Conservation (phyloP, 208 protist species). For the Leptomonas pyrrhocoris region DNA sequence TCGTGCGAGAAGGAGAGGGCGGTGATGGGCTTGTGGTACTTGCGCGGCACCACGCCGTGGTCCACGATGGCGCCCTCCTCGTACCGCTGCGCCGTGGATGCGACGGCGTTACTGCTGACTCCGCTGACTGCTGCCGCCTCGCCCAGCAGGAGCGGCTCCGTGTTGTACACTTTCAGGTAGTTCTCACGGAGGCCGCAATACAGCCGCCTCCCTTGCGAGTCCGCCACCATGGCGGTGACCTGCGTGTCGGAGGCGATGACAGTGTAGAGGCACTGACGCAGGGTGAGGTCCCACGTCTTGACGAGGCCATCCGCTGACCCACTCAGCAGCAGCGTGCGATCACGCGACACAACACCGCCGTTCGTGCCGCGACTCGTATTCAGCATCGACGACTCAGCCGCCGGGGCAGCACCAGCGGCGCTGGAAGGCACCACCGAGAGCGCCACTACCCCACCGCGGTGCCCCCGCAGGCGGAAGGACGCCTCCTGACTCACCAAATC, state of each 20-base stretch:
- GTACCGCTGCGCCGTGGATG: background rate
- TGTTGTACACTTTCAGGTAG: slow-evolving; percentile 87
- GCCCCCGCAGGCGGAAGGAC: slow-evolving; percentile 81
- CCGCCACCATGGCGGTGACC: slow-evolving; percentile 69
- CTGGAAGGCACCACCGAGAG: slow-evolving; percentile 58
- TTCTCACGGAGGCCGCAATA: slow-evolving; percentile 89
- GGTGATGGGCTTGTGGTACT: slow-evolving; percentile 85
- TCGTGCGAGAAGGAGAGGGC: slow-evolving; percentile 70
- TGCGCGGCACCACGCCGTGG: slow-evolving; percentile 75
- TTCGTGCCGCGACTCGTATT: background rate
- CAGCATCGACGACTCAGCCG: background rate
- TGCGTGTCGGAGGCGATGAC: slow-evolving; percentile 85
- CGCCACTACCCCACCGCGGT: slow-evolving; percentile 80
- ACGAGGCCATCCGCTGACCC: slow-evolving; percentile 84
- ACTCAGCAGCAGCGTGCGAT: slow-evolving; percentile 62
- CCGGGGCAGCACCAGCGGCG: background rate
- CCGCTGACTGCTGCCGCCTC: slow-evolving; percentile 3
- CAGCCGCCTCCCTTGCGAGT: slow-evolving; percentile 61
- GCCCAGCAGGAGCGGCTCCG: slow-evolving; percentile 43
- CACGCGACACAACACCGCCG: slow-evolving; percentile 2
- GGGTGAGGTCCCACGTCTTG: slow-evolving; percentile 85
- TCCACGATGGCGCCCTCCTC: slow-evolving; percentile 41
- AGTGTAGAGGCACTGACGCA: slow-evolving; percentile 90
- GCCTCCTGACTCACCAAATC: slow-evolving; percentile 91
- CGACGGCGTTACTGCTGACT: background rate